A percentile compares a stretch with the other conserved stretches of the same genome.
phyloP scores from a whole-genome alignment of 805 yeast genomes.

The Lipomyces yamanashiensis region DNA sequence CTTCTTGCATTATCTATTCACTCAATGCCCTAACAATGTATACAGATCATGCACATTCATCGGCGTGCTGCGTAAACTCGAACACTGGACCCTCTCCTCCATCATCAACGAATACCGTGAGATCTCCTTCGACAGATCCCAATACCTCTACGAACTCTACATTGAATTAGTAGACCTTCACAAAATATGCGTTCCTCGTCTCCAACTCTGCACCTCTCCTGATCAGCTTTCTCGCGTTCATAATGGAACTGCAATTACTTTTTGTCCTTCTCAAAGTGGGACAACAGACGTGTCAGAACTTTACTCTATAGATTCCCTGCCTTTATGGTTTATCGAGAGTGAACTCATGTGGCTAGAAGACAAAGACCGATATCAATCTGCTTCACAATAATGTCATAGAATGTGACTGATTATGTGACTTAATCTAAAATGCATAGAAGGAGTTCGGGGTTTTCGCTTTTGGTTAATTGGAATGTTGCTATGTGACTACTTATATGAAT shows the following conservation, averaged over 20 bases:
- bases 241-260: not conserved
- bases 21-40: not conserved
- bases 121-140: conserved; percentile 71
- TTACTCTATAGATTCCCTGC: conserved; percentile 15
- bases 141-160: conserved; percentile 80
- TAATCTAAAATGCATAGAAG: too few relatives aligned
- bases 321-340: conserved; percentile 32
- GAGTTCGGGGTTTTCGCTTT: too few relatives aligned
- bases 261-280: not conserved
- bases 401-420: not conserved
- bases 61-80: conserved; percentile 79
- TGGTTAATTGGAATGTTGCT: too few relatives aligned
- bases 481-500: too few relatives aligned
- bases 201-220: conserved; percentile 36
- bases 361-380: conserved; percentile 4
- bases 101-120: conserved; percentile 83
- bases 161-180: conserved; percentile 68
- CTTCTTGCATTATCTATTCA: not conserved
- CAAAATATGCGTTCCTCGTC: conserved; percentile 13
- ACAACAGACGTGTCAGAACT: not conserved
- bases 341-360: conserved; percentile 34
- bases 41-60: conserved; percentile 66
- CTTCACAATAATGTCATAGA: not conserved
- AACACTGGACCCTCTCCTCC: conserved; percentile 87
- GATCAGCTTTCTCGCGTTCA: not conserved